These are phyloP conservation scores for Falciphora oryzae DNA, from an alignment of 2,329 filamentous ascomycete genomes.

Conservation along the genomic window DNA sequence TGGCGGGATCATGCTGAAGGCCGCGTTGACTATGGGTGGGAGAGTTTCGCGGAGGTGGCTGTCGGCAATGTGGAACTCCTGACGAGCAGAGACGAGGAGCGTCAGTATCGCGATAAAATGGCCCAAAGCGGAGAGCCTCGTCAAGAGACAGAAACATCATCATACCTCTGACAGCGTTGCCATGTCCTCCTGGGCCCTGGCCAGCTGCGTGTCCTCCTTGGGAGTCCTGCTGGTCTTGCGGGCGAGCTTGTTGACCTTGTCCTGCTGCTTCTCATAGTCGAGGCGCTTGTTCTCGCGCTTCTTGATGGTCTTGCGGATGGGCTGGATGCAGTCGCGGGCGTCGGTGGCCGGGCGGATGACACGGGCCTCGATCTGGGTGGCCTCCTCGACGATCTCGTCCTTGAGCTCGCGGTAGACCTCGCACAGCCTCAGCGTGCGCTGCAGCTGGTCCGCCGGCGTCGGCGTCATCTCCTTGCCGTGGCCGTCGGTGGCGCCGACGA, in stretches of 20 bases:
- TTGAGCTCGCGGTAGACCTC: constrained; percentile 66
- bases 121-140: neutral
- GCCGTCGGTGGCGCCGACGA: constrained; percentile 59
- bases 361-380: constrained; percentile 62
- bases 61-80: constrained; percentile 72
- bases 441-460: constrained; percentile 58
- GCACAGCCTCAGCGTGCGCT: constrained; percentile 59
- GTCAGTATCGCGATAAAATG: constrained; percentile 10
- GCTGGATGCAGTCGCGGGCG: constrained; percentile 62
- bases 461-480: constrained; percentile 47
- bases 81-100: neutral
- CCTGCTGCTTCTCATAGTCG: constrained; percentile 74
- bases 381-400: constrained; percentile 64
- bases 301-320: constrained; percentile 77
- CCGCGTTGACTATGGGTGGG: constrained; percentile 63
- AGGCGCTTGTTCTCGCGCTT: constrained; percentile 76
- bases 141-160: constrained; percentile 13
- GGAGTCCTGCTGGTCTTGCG: constrained; percentile 66
- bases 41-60: constrained; percentile 65
- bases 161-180: constrained; percentile 56
- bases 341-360: constrained; percentile 65
- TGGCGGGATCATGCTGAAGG: constrained; percentile 68
- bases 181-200: constrained; percentile 67
- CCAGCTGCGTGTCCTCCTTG: constrained; percentile 65
- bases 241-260: constrained; percentile 61